phyloP scores from a whole-genome alignment of 2,329 filamentous ascomycete species.

The Aspergillus pseudoviridinutans region DNA sequence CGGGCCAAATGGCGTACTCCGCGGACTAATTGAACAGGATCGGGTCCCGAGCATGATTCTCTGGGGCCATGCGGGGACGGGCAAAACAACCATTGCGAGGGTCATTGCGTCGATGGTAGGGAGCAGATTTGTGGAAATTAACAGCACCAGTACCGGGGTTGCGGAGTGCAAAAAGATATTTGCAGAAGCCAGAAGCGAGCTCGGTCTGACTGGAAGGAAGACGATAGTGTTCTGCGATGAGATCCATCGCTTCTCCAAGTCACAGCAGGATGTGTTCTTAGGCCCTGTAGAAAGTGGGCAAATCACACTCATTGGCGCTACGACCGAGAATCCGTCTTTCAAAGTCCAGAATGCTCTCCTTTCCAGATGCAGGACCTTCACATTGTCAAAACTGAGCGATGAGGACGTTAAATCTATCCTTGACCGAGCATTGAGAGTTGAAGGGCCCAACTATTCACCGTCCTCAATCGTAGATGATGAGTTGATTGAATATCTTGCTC shows the following conservation, averaged over 20 bases:
- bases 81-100: constrained; percentile 70
- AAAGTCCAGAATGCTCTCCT: constrained; percentile 84
- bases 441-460: constrained; percentile 51
- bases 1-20: constrained; percentile 75
- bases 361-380: constrained; percentile 87
- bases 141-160: constrained; percentile 84
- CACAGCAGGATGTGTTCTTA: constrained; percentile 91
- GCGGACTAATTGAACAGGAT: constrained; percentile 79
- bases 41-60: constrained; percentile 92
- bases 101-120: constrained; percentile 81
- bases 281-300: constrained; percentile 87
- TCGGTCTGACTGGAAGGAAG: constrained; percentile 75
- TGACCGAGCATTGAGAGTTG: constrained; percentile 64
- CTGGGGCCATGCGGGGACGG: constrained; percentile 56
- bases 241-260: constrained; percentile 86
- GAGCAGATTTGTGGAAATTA: constrained; percentile 89
- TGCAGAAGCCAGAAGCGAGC: constrained; percentile 73
- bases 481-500: constrained; percentile 74
- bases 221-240: constrained; percentile 98
- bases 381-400: constrained; percentile 68
- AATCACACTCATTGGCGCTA: constrained; percentile 89
- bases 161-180: constrained; percentile 92
- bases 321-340: constrained; percentile 95
- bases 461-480: constrained; percentile 66
- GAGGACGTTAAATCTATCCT: constrained; percentile 72